A percentile compares a stretch with the other conserved stretches of the same genome.
Conservation (phyloP, 2,329 filamentous ascomycete species). For the Stenocarpella maydis region DNA sequence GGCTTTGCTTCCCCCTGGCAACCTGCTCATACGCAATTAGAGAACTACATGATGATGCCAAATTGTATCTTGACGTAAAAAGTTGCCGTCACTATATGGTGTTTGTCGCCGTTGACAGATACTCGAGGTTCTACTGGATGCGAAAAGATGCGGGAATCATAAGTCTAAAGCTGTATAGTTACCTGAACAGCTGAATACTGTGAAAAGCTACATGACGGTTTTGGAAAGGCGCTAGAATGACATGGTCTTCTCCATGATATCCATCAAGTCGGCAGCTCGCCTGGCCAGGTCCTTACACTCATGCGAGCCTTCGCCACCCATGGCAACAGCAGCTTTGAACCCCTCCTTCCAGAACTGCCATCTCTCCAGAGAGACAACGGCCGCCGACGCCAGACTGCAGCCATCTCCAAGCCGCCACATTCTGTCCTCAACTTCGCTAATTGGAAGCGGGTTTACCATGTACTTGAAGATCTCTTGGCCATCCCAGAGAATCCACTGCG, state of each 20-base stretch:
- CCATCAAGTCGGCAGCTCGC: not conserved
- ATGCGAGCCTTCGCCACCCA: not conserved
- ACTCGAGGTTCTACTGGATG: no score
- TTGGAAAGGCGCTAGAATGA: not conserved
- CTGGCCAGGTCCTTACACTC: not conserved
- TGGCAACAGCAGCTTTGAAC: not conserved
- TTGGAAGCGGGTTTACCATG: not conserved
- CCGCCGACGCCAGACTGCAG: not conserved
- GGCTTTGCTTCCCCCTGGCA: no score
- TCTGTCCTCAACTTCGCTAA: not conserved
- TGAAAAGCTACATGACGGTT: not conserved
- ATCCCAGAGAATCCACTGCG: conserved; percentile 1
- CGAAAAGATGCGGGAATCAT: no score
- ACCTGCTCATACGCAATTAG: no score
- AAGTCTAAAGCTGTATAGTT: no score
- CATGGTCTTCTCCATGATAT: not conserved
- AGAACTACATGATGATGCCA: no score
- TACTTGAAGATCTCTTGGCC: not conserved
- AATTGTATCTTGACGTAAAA: no score
- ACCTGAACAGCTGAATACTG: not conserved
- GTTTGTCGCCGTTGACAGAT: no score
- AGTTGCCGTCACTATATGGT: no score
- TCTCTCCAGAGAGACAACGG: not conserved
- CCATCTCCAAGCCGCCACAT: not conserved
- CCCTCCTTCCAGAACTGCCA: conserved; percentile 7